phyloP scores from a whole-genome alignment of 169 alveolate species.

The Eimeria zaria region DNA sequence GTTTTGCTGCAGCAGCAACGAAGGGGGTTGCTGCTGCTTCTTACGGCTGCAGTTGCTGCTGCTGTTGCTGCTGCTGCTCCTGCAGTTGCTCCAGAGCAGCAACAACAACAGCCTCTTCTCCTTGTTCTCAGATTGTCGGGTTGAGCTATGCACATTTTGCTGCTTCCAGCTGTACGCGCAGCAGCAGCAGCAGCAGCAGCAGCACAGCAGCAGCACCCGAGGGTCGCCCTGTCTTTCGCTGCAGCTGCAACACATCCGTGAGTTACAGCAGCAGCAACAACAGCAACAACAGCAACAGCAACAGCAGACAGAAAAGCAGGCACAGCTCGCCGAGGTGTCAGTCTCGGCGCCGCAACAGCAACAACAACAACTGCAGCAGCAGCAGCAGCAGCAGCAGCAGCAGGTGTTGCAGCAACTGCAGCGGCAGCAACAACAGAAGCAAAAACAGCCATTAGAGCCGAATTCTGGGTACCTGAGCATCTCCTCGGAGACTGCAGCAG shows the following conservation, averaged over 20 bases:
- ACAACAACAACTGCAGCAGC: too few species aligned
- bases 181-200: constrained; percentile 52
- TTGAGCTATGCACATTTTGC: constrained; percentile 3
- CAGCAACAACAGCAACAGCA: not conserved
- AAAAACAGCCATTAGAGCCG: not conserved
- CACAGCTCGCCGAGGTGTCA: not conserved
- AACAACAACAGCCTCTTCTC: not conserved
- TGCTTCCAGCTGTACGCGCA: constrained; percentile 39
- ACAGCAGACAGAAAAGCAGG: not conserved
- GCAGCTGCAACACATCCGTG: not conserved
- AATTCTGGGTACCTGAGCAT: not conserved
- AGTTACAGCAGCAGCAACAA: constrained; percentile 25
- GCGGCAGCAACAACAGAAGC: not conserved
- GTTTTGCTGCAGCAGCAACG: not conserved
- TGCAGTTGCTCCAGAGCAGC: not conserved
- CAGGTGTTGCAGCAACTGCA: not conserved
- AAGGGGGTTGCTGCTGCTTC: not conserved
- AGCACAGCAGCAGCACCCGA: not conserved
- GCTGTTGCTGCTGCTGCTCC: constrained; percentile 30
- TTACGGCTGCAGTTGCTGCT: constrained; percentile 3
- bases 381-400: constrained; percentile 5
- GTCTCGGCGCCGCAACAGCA: not conserved
- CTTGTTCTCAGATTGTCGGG: not conserved
- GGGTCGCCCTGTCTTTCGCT: constrained; percentile 13
- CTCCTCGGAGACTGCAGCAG: not conserved